These are phyloP conservation scores for Phyllosticta capitalensis DNA, from an alignment of 2,329 filamentous ascomycete genomes.

Conservation along the genomic window DNA sequence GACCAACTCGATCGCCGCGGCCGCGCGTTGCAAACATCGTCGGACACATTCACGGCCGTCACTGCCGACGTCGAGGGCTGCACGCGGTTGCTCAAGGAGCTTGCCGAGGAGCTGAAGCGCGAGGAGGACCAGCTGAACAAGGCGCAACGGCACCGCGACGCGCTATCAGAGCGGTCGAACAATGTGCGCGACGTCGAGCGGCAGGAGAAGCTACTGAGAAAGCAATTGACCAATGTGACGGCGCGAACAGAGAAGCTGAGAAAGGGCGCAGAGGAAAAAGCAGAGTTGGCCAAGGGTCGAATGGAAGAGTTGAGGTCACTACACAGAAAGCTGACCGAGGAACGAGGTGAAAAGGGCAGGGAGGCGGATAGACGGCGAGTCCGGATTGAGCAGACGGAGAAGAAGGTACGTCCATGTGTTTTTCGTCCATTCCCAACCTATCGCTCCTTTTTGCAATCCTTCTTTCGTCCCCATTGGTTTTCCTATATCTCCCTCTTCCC, in stretches of 20 bases:
- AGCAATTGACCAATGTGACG: constrained; percentile 76
- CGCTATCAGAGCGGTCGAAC: constrained; percentile 76
- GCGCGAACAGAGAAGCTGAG: constrained; percentile 79
- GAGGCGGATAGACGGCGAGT: constrained; percentile 89
- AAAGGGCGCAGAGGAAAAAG: constrained; percentile 71
- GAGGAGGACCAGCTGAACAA: constrained; percentile 84
- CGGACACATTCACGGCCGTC: constrained; percentile 80
- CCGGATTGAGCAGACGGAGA: constrained; percentile 96
- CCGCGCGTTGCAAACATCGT: constrained; percentile 83
- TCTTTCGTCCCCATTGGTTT: not conserved
- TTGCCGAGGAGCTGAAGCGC: constrained; percentile 71
- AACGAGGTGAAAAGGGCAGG: constrained; percentile 74
- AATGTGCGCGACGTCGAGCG: constrained; percentile 88
- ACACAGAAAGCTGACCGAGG: constrained; percentile 72
- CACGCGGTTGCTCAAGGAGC: constrained; percentile 82
- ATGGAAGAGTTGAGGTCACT: constrained; percentile 82
- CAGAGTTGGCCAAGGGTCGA: constrained; percentile 67
- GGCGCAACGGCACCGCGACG: constrained; percentile 74
- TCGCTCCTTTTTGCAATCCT: not conserved
- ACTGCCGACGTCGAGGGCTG: constrained; percentile 77
- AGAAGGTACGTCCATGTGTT: constrained; percentile 59
- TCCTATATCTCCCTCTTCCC: not conserved
- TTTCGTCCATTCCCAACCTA: not conserved
- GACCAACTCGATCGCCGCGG: constrained; percentile 78
- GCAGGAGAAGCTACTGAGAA: constrained; percentile 70